Evolutionary conservation across 2,329 filamentous ascomycete species (phyloP), one percentile per base, ranked within the genome.

Genomic region (Hymenoscyphus albidus): DNA sequence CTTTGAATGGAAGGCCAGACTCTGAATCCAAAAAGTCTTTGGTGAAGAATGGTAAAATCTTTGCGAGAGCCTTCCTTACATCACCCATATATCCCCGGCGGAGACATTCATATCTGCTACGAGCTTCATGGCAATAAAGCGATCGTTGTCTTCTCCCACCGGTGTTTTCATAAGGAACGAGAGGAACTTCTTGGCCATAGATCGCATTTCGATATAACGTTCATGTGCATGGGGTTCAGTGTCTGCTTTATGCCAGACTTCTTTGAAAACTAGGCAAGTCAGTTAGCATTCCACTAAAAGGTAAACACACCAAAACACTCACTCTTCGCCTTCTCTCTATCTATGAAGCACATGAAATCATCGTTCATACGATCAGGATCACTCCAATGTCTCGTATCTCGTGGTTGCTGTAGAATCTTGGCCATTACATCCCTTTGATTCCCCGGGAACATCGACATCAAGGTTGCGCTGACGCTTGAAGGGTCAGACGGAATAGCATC

Each of bases 201-300:
- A 72, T 6, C 75, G 70, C 22, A 76, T 74, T 61, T 80, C 77
- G 1, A 72, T 58, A 66, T 79, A 80, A 61, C 73, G 75, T 55
- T 74, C 71, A 32, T 76, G 74, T 0, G 76, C 76, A 3, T 76
- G 74, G 0, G 78, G 77, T 58, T 80, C 77, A 1, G 80, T 68
- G 57, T 82, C 80, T 5, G 75, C 79, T 5, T 75, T 72, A 63
- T 82, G 80, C 73, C 80, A 82, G 35, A 74, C 73, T 58, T 80
- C 73, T 60, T 82, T 79, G 70, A 80, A 79, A 18, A 64, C 66
- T 69, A 12, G 27, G 18, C 35, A 38, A 31, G 31, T 10, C 13
- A 14, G 22, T 59, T 2, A 59, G 38, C 18, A 16, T 58, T 35
- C 32, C 2, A n/a, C 31, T 22, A 9, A 18, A 16, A 31, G 27